A percentile compares a stretch with the other conserved stretches of the same genome.
These are phyloP conservation scores for Chlamydomonas applanata DNA, from an alignment of 139 green algal species.

Conservation along the genomic window DNA sequence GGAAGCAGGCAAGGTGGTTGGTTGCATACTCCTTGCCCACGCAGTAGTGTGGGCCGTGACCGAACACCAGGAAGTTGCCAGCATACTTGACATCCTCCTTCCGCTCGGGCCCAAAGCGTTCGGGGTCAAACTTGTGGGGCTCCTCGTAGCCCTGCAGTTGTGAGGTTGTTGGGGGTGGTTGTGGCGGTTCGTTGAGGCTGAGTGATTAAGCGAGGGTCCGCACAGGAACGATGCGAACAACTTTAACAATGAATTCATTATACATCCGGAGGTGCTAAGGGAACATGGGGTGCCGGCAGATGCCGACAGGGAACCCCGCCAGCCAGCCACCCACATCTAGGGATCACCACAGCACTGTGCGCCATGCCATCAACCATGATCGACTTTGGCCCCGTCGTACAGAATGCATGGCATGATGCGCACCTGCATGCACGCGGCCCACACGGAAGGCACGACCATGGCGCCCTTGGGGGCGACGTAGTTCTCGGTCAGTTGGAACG, in stretches of 20 bases:
- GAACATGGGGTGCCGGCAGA: neutral
- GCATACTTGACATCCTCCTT: conserved; percentile 73
- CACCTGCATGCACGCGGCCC: conserved; percentile 62
- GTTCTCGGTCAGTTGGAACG: conserved; percentile 69
- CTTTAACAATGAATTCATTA: too few species aligned
- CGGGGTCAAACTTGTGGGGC: conserved; percentile 74
- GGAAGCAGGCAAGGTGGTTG: conserved; percentile 80
- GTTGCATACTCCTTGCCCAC: conserved; percentile 77
- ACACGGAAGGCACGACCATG: conserved; percentile 76
- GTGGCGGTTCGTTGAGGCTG: too few species aligned
- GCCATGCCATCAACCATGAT: too few species aligned
- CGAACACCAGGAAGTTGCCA: conserved; percentile 83
- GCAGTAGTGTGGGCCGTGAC: conserved; percentile 84
- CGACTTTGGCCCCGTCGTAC: too few species aligned
- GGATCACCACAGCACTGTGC: neutral
- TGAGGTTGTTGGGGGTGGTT: too few species aligned
- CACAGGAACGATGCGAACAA: too few species aligned
- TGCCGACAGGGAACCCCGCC: neutral
- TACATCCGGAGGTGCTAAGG: too few species aligned
- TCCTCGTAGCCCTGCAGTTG: conserved; percentile 77
- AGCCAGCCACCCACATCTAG: neutral
- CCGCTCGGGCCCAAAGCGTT: conserved; percentile 75
- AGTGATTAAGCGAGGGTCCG: too few species aligned
- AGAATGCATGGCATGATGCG: too few species aligned
- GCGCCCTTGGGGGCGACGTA: conserved; percentile 72